A percentile compares a stretch with the other conserved stretches of the same genome.
Evolutionary conservation across 345 rosid genomes (phyloP).

Genomic region (Corchorus olitorius): DNA sequence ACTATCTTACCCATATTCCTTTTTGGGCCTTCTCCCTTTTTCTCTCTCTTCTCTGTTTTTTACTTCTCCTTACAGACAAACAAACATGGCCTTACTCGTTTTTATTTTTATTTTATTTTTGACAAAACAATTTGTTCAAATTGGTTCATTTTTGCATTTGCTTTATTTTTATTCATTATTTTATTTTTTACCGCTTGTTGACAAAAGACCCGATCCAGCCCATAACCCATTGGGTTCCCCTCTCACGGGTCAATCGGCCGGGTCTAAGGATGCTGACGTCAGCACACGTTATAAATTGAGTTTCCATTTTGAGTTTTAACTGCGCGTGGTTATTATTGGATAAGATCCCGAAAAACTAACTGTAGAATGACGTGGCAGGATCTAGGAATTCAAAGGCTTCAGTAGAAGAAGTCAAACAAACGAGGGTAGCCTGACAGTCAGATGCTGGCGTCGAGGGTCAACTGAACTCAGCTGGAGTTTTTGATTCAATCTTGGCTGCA

Average conservation of each 20-base stretch:
- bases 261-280: too few species aligned
- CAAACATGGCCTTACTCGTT: slow-evolving; percentile 27
- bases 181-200: not conserved
- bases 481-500: not conserved
- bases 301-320: not conserved
- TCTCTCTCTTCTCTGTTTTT: slow-evolving; percentile 1
- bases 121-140: not conserved
- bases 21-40: not conserved
- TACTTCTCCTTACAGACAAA: slow-evolving; percentile 18
- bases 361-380: not conserved
- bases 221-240: too few species aligned
- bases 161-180: not conserved
- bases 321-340: not conserved
- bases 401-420: too few species aligned
- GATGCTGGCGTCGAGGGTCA: not conserved
- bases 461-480: not conserved
- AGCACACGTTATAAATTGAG: not conserved
- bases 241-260: too few species aligned
- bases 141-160: not conserved
- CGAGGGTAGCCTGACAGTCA: not conserved
- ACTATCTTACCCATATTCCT: slow-evolving; percentile 47
- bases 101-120: not conserved
- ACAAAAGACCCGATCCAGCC: too few species aligned
- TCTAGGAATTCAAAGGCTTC: too few species aligned
- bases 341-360: not conserved